phyloP scores from a whole-genome alignment of 2,329 filamentous ascomycete species.

The Diaporthe caulivora region DNA sequence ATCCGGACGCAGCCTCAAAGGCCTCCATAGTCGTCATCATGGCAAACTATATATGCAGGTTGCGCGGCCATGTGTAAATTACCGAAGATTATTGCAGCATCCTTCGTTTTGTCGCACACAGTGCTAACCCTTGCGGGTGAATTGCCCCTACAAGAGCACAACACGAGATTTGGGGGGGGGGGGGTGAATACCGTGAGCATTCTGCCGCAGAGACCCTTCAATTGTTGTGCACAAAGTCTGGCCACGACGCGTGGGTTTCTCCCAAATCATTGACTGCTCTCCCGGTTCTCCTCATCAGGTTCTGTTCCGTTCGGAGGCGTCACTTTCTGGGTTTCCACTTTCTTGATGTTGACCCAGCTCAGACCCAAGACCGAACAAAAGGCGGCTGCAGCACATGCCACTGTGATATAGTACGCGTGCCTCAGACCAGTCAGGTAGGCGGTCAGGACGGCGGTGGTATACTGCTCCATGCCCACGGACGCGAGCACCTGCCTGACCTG shows the following conservation, averaged over 20 bases:
- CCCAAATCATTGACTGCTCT: neutral
- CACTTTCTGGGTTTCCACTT: conserved; percentile 42
- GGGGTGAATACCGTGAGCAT: no score
- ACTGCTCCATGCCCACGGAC: conserved; percentile 55
- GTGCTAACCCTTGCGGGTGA: no score
- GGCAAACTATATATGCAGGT: neutral
- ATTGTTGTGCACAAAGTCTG: neutral
- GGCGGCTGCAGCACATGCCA: conserved; percentile 59
- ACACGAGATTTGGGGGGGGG: neutral
- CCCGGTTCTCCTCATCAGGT: neutral
- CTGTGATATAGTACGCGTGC: conserved; percentile 64
- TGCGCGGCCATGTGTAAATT: neutral
- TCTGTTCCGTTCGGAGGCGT: conserved; percentile 24
- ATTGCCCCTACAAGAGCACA: neutral
- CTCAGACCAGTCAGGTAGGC: conserved; percentile 64
- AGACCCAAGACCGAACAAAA: conserved; percentile 59
- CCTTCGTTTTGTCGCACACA: neutral
- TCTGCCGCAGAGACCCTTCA: neutral
- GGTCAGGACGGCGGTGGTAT: conserved; percentile 56
- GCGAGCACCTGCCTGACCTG: conserved; percentile 60
- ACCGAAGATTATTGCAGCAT: no score
- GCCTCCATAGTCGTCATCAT: neutral
- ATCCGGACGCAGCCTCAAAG: neutral
- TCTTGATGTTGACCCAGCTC: conserved; percentile 68
- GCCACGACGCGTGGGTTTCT: neutral